These are phyloP conservation scores for Xerocomellus intermedius DNA, from an alignment of 768 basidiomycete species.

Conservation along the genomic window DNA sequence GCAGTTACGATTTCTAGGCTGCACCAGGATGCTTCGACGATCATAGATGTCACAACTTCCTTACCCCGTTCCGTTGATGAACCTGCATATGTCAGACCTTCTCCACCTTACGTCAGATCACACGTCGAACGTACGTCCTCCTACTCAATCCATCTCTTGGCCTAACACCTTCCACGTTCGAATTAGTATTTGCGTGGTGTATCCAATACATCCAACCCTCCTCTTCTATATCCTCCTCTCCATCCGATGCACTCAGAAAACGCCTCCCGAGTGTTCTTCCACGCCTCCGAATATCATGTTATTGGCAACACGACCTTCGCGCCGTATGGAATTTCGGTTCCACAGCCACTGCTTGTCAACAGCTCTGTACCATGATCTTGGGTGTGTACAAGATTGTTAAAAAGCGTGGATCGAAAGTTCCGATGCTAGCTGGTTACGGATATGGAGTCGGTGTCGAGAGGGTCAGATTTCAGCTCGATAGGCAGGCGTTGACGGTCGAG, in stretches of 20 bases:
- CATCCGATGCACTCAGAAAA: constrained; percentile 37
- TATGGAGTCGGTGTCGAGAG: constrained; percentile 79
- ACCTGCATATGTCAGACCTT: constrained; percentile 86
- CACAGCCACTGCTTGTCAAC: constrained; percentile 63
- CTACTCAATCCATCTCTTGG: constrained; percentile 1
- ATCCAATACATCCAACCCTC: constrained; percentile 62
- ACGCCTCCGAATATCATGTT: constrained; percentile 78
- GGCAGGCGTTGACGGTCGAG: constrained; percentile 79
- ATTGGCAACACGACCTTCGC: constrained; percentile 94
- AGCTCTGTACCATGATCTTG: constrained; percentile 81
- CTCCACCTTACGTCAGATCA: constrained; percentile 90
- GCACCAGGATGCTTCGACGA: constrained; percentile 73
- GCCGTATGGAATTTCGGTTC: constrained; percentile 81
- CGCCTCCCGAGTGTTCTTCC: constrained; percentile 30
- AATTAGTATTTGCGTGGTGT: constrained; percentile 88
- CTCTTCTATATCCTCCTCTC: constrained; percentile 29
- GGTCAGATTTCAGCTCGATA: constrained; percentile 74
- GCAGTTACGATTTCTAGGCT: constrained; percentile 91
- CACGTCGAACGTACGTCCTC: constrained; percentile 64
- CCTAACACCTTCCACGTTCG: constrained; percentile 6
- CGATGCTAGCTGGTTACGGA: constrained; percentile 75
- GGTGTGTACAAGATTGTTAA: constrained; percentile 80
- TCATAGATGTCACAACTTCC: constrained; percentile 92
- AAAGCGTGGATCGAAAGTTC: constrained; percentile 71
- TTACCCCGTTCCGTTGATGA: constrained; percentile 88